Base-by-base conservation (phyloP, 768 basidiomycete genomes). In the Auriculariales sp. region DNA sequence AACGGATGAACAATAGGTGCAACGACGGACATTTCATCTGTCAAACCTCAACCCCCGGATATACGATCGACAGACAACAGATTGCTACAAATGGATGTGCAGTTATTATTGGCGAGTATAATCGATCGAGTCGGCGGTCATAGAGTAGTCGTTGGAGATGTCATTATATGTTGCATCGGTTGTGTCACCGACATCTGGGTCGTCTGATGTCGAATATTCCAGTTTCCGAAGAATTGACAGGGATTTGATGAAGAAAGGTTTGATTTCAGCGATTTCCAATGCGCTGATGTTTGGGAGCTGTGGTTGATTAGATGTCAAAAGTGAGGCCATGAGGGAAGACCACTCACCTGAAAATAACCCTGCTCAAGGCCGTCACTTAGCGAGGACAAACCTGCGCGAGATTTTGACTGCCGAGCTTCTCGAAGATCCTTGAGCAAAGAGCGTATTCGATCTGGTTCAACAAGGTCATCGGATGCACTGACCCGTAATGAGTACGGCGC, bases 261-360 rank as follows among this genome's bases (percentile, higher is more conserved):
- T 74, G 56, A 94, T 84, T 61, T 94, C 92, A 66, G 91, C 90
- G 65, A 95, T 86, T 63, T 95, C 91, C 81, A 93, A 83, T 1
- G 87, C 78, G 53, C 79, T 84, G 17, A 94, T 67, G 55, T 91
- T 86, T 3, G 87, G 79, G 52, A 95, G 71, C 90, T 93, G 60
- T 10, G 25, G 32, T 27, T 15, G 27, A 17, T 34, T 33, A 46
- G 47, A 28, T 15, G n/a, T 28, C 6, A 28, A 30, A 36, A 24
- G 14, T 15, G 17, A 3, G 48, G 2, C 31, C 3, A 0, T 28
- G 48, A 32, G 48, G 46, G 42, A 35, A 48, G 36, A 45, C 30
- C 11, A 51, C 28, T 42, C 31, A 17, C 24, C 24, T 35, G 28
- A 19, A 29, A 29, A 28, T 28, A 5, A 65, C 80, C 34, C 62